These are phyloP conservation scores for Gryganskiella cystojenkinii DNA, from an alignment of 192 early-diverging fungal genomes.

Conservation along the genomic window DNA sequence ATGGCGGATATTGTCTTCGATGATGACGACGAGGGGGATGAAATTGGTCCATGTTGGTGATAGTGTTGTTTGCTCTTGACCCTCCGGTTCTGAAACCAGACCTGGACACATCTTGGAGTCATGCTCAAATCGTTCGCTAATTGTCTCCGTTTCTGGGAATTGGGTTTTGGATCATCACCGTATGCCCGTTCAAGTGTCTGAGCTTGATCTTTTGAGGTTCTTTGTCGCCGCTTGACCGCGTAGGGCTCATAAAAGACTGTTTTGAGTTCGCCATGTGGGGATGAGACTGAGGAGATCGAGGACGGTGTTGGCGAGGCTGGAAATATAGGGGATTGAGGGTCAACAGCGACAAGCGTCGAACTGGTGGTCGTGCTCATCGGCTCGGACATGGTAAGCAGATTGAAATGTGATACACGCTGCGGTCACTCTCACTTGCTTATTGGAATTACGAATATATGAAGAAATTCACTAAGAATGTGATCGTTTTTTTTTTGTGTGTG, in stretches of 20 bases:
- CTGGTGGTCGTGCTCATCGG: too few relatives aligned
- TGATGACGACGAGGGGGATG: neutral
- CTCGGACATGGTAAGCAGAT: too few relatives aligned
- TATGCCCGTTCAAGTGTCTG: conserved; percentile 77
- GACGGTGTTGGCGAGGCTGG: conserved; percentile 11
- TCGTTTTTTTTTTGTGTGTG: too few relatives aligned
- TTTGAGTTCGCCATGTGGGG: conserved; percentile 66
- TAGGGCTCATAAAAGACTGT: conserved; percentile 81
- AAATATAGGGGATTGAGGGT: neutral
- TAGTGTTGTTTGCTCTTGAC: conserved; percentile 71
- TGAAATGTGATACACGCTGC: too few relatives aligned
- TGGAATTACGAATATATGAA: too few relatives aligned
- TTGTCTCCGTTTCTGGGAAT: conserved; percentile 64
- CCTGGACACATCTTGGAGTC: conserved; percentile 80
- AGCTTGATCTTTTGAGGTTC: conserved; percentile 79
- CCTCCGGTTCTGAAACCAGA: conserved; percentile 89
- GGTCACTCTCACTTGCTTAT: too few relatives aligned
- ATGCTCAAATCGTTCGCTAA: conserved; percentile 72
- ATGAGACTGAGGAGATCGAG: conserved; percentile 13
- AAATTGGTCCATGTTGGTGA: too few relatives aligned
- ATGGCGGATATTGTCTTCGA: too few relatives aligned
- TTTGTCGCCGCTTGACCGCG: conserved; percentile 79
- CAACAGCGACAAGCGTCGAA: too few relatives aligned
- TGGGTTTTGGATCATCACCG: conserved; percentile 76
- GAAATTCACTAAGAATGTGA: too few relatives aligned